Evolutionary conservation across 2,329 filamentous ascomycete species (phyloP).

Genomic region (Metarhizium sp.): DNA sequence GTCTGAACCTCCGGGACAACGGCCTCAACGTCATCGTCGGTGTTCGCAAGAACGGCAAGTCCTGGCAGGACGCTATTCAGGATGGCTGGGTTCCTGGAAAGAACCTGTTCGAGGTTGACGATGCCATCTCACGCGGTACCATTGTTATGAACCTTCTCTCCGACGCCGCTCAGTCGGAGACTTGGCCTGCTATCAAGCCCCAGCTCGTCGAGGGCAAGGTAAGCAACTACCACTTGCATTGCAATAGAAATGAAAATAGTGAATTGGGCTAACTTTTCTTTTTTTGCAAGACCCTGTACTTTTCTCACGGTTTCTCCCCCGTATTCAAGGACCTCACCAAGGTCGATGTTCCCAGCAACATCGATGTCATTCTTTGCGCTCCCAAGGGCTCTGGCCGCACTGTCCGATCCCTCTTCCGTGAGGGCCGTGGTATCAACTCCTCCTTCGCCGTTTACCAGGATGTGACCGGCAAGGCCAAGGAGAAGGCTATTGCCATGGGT

Average conservation of each 20-base stretch:
- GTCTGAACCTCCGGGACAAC: constrained; percentile 99
- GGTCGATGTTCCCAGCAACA: constrained; percentile 89
- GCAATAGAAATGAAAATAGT: not conserved
- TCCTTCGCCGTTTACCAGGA: constrained; percentile 98
- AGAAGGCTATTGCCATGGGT: constrained; percentile 94
- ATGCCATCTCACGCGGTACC: constrained; percentile 87
- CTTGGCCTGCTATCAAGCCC: constrained; percentile 96
- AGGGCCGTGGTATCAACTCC: constrained; percentile 99
- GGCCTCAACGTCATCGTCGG: constrained; percentile 98
- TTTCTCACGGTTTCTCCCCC: constrained; percentile 99
- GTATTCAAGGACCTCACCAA: constrained; percentile 99
- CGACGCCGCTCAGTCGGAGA: constrained; percentile 97
- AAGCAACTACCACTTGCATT: constrained; percentile 18
- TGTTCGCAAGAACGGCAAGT: constrained; percentile 96
- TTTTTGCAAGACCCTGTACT: constrained; percentile 78
- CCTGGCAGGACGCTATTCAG: constrained; percentile 94
- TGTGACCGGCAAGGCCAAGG: constrained; percentile 93
- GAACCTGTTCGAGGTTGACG: constrained; percentile 97
- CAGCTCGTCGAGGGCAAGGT: constrained; percentile 98
- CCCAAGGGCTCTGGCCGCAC: constrained; percentile 99
- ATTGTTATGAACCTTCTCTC: constrained; percentile 99
- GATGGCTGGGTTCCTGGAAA: constrained; percentile 98
- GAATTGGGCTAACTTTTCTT: not conserved
- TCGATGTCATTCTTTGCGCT: constrained; percentile 98
- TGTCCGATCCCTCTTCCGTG: constrained; percentile 96